phyloP scores from a whole-genome alignment of 169 alveolate genomes.

The Eimeria nieschulzi region DNA sequence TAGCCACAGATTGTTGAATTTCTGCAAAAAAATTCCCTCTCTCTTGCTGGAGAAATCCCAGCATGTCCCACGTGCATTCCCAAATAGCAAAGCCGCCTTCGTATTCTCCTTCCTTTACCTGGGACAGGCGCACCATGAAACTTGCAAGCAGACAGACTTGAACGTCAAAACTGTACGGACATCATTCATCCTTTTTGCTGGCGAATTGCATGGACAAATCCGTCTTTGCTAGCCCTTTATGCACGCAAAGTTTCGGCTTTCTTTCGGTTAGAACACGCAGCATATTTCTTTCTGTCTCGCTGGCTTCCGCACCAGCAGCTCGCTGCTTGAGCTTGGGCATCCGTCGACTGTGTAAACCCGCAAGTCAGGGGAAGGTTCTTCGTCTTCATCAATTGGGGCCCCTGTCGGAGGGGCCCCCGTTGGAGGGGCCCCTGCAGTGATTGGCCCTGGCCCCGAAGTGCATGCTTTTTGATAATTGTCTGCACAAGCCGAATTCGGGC shows the following conservation, averaged over 20 bases:
- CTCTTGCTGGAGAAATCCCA: conserved; percentile 9
- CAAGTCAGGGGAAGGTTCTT: background rate
- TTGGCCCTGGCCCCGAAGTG: too few species aligned
- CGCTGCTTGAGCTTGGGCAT: conserved; percentile 38
- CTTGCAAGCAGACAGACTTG: background rate
- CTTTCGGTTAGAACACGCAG: background rate
- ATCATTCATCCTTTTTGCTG: background rate
- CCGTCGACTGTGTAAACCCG: conserved; percentile 8
- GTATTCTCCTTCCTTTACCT: conserved; percentile 61
- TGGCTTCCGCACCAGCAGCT: background rate
- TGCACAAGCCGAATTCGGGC: too few species aligned
- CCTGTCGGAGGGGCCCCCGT: background rate
- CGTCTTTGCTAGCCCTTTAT: background rate
- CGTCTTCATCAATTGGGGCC: background rate
- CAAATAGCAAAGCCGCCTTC: conserved; percentile 71
- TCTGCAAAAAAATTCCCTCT: background rate
- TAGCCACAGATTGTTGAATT: background rate
- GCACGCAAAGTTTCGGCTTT: background rate
- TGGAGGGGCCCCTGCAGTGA: background rate
- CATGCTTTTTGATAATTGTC: too few species aligned
- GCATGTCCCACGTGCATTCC: conserved; percentile 70
- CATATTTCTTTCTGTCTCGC: background rate
- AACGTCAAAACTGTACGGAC: background rate
- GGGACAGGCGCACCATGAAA: background rate
- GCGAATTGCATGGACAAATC: background rate